Evolutionary conservation across 2,329 filamentous ascomycete species (phyloP).

Genomic region (Colletotrichum orbiculare): DNA sequence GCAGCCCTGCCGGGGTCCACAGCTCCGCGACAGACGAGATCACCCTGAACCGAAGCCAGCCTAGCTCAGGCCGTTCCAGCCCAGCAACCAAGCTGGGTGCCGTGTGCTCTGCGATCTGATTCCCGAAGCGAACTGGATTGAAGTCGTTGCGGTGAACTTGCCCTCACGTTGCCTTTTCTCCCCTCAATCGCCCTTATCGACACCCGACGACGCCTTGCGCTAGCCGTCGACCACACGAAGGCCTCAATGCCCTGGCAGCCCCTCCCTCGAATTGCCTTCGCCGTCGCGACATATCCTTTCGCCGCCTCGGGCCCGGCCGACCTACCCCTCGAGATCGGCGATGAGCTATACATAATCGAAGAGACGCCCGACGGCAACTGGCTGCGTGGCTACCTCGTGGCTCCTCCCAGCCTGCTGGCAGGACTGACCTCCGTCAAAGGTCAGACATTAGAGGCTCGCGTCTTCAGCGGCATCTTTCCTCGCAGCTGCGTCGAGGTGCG

Average conservation of each 20-base stretch:
- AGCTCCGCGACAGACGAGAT: constrained; percentile 21
- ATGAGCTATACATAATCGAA: constrained; percentile 99
- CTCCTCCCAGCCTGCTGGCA: constrained; percentile 90
- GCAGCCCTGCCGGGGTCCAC: constrained; percentile 35
- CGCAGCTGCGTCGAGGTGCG: constrained; percentile 93
- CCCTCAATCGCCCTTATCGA: constrained; percentile 4
- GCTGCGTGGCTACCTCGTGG: constrained; percentile 95
- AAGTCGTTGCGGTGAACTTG: not conserved
- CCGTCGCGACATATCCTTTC: constrained; percentile 95
- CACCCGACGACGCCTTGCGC: constrained; percentile 12
- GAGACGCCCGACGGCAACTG: constrained; percentile 92
- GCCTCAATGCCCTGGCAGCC: constrained; percentile 92
- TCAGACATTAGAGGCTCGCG: constrained; percentile 92
- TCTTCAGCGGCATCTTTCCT: constrained; percentile 99
- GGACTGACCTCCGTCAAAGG: constrained; percentile 91
- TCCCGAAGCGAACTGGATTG: constrained; percentile 2
- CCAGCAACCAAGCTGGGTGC: not conserved
- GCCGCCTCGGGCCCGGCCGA: constrained; percentile 87
- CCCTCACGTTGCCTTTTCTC: not conserved
- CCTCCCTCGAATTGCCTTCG: constrained; percentile 96
- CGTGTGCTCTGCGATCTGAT: constrained; percentile 8
- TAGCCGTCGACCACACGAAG: constrained; percentile 20
- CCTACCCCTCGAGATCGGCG: constrained; percentile 94
- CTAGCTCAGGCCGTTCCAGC: too few relatives aligned
- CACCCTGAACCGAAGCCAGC: not conserved